A percentile compares a stretch with the other conserved stretches of the same genome.
Evolutionary conservation across 441 rosid species (phyloP).

Genomic region (Euphorbia corollata): DNA sequence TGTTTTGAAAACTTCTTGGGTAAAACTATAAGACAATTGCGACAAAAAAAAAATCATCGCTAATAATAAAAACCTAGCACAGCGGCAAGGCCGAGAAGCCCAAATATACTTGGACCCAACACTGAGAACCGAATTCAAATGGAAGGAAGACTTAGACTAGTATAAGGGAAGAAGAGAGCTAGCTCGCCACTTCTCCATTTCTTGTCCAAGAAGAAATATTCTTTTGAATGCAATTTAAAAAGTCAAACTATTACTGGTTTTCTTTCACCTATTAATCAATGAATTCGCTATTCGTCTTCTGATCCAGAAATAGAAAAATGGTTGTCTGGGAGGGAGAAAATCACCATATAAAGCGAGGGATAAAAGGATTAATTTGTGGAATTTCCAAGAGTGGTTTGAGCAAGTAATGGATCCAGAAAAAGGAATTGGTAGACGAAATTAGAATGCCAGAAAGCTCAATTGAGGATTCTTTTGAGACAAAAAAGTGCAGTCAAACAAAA

Average conservation of each 20-base stretch:
- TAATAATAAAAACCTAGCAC: too few relatives aligned
- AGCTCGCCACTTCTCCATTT: background rate
- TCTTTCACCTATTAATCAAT: too few relatives aligned
- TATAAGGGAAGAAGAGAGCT: background rate
- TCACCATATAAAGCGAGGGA: conserved; percentile 78
- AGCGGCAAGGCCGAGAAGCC: background rate
- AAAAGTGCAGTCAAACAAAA: conserved; percentile 39
- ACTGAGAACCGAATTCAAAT: background rate
- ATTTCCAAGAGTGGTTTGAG: conserved; percentile 65
- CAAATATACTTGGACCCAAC: background rate
- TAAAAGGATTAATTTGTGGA: conserved; percentile 81
- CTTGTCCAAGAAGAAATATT: conserved; percentile 7
- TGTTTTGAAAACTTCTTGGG: too few relatives aligned
- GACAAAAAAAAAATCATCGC: too few relatives aligned
- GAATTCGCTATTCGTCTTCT: background rate
- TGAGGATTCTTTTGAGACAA: conserved; percentile 51
- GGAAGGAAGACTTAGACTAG: background rate
- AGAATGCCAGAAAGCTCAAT: conserved; percentile 73
- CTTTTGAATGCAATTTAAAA: background rate
- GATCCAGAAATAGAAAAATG: conserved; percentile 30
- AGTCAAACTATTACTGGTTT: background rate
- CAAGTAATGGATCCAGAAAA: conserved; percentile 46
- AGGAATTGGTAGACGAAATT: conserved; percentile 71
- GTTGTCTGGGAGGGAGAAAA: conserved; percentile 91
- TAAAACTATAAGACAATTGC: too few relatives aligned